Percentiles rank a stretch among this genome's conserved stretches.
These are phyloP conservation scores for Pachyrhizus erosus DNA, from an alignment of 306 rosid species.

Conservation along the genomic window DNA sequence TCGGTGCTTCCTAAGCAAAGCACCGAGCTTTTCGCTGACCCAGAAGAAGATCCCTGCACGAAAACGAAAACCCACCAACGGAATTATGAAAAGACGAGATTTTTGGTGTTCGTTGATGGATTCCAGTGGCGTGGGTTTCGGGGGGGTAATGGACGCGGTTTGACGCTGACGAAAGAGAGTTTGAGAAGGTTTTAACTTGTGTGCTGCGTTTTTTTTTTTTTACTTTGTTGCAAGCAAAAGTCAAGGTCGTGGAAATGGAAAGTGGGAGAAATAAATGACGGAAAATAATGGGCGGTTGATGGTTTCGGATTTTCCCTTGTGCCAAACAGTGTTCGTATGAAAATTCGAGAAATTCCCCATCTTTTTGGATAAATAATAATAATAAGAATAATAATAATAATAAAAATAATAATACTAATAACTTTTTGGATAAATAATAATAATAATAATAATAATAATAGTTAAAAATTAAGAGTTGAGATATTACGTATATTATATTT, in stretches of 20 bases:
- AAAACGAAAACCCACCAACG: not conserved
- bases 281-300: not conserved
- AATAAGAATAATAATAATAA: no score
- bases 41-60: not conserved
- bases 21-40: slow-evolving; percentile 17
- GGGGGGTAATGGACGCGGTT: not conserved
- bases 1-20: not conserved
- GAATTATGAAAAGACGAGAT: not conserved
- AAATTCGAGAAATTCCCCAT: not conserved
- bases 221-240: not conserved
- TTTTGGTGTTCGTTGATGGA: not conserved
- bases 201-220: not conserved
- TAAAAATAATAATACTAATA: no score
- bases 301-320: not conserved
- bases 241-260: not conserved
- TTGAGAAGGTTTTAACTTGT: not conserved
- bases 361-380: no score
- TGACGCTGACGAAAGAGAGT: not conserved
- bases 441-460: no score
- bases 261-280: not conserved
- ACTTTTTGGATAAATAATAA: no score
- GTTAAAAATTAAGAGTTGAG: no score
- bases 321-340: not conserved
- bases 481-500: no score
- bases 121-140: not conserved